phyloP scores from a whole-genome alignment of 495 filamentous ascomycete genomes.

The Penicillium desertorum region DNA sequence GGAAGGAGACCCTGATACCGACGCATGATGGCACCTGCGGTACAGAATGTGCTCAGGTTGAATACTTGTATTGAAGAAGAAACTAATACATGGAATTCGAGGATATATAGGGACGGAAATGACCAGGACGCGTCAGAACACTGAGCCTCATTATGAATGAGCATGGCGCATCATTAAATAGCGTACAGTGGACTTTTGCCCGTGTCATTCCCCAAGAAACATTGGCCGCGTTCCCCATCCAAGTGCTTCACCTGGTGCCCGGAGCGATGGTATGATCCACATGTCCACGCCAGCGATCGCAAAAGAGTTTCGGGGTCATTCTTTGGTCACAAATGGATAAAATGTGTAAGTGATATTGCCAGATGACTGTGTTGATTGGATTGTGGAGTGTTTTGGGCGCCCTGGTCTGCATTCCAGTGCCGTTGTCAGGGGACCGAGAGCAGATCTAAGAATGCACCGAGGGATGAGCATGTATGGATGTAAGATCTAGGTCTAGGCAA shows the following conservation, averaged over 20 bases:
- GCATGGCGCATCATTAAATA: conserved; percentile 20
- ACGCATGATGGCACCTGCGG: conserved; percentile 25
- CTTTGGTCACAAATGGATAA: background rate
- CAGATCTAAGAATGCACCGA: conserved; percentile 23
- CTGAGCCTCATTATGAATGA: background rate
- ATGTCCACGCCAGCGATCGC: conserved; percentile 14
- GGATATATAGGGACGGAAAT: background rate
- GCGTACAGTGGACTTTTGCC: conserved; percentile 18
- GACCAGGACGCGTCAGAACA: conserved; percentile 4
- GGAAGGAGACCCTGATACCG: conserved; percentile 27
- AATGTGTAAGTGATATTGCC: background rate
- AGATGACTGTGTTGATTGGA: conserved; percentile 18
- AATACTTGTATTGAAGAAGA: conserved; percentile 7
- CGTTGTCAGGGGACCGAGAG: conserved; percentile 27
- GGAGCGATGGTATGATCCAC: conserved; percentile 22
- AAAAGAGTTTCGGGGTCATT: conserved; percentile 1
- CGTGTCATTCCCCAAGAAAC: conserved; percentile 20
- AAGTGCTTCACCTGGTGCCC: conserved; percentile 14
- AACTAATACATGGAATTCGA: background rate
- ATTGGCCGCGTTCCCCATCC: conserved; percentile 11
- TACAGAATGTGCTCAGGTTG: background rate
- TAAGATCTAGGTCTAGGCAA: background rate
- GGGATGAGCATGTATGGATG: background rate
- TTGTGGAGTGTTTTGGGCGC: background rate
- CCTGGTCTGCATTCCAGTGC: conserved; percentile 24